Evolutionary conservation across 139 green algal species (phyloP).

Genomic region (Astrephomene gubernaculifera): DNA sequence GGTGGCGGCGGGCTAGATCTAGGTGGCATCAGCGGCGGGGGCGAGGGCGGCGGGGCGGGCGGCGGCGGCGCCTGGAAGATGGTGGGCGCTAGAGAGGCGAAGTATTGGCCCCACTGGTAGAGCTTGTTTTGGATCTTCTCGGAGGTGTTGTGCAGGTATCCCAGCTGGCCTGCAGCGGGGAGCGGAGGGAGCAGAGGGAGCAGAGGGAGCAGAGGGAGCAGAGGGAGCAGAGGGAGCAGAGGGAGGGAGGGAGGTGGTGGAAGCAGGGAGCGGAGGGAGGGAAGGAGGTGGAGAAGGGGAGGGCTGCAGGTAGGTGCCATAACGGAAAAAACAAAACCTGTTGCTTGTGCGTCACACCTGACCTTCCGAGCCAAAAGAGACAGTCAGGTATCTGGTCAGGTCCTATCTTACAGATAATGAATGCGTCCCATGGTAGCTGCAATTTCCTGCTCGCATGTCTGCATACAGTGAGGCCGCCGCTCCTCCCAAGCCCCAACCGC

Average conservation of each 20-base stretch:
- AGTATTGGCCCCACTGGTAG: conserved; percentile 28
- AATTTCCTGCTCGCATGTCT: too few relatives aligned
- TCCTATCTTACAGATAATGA: too few relatives aligned
- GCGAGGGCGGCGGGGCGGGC: background rate
- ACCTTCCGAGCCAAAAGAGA: too few relatives aligned
- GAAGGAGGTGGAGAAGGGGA: too few relatives aligned
- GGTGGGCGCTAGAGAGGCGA: background rate
- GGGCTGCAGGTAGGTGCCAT: too few relatives aligned
- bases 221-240: background rate
- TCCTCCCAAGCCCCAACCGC: too few relatives aligned
- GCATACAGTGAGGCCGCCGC: too few relatives aligned
- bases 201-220: background rate
- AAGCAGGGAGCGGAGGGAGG: background rate
- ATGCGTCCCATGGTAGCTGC: too few relatives aligned
- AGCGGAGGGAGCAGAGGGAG: background rate
- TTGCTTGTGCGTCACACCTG: too few relatives aligned
- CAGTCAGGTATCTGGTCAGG: too few relatives aligned
- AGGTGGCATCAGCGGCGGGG: background rate
- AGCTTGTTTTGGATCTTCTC: background rate
- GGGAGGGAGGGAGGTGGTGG: background rate
- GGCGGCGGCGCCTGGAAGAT: background rate
- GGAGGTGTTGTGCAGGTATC: background rate
- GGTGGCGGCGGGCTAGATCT: background rate
- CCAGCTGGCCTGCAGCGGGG: background rate
- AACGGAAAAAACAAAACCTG: too few relatives aligned